Evolutionary conservation across 345 rosid genomes (phyloP), one percentile per base, ranked within the genome.

Genomic region (Salix purpurea): DNA sequence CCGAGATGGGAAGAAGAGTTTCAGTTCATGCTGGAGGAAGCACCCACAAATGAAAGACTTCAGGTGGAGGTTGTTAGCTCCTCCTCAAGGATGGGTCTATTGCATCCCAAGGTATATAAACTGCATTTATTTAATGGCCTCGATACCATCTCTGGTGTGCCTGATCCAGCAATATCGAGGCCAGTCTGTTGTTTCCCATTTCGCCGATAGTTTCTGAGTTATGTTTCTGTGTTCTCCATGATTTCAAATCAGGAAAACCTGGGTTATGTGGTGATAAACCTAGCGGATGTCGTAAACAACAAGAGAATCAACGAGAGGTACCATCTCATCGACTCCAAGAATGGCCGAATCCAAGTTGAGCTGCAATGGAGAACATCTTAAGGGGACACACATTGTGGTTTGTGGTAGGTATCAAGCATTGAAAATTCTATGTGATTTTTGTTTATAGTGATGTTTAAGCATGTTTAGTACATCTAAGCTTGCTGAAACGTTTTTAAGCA

Each of bases 1-100:
- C 99, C 98, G 37, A 91, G 92, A 82, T 95, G 99, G 99, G 92
- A 81, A 8, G 96, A 95, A 83, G 98, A 91, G 75, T 95, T 95
- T 77, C 61, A 84, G 52, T 91, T 93, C 77, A 71, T 81, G 82
- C 85, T 93, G 40, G 98, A 91, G 19, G 96, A 93, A 71, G 91
- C 97, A 48, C 99, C 99, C 5, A 70, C 76, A 9, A 83, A 84
- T 34, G 97, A 95, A 40, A 93, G 84, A 80, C 56, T 95, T 48
- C 97, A 90, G 36, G 90, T 89, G 71, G 97, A 95, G 86, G 96
- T 95, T 73, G 28, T 83, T 56, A 95, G 99, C 75, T 80, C 84
- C 76, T 91, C 99, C 2, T 79, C 96, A 1, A 84, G 96, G 85
- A 90, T 94, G 66, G 94, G 95, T 42, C 85, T 93, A 40, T 85